A percentile compares a stretch with the other conserved stretches of the same genome.
phyloP scores from a whole-genome alignment of 2,329 filamentous ascomycete genomes.

The Zasmidium citrigriseum region DNA sequence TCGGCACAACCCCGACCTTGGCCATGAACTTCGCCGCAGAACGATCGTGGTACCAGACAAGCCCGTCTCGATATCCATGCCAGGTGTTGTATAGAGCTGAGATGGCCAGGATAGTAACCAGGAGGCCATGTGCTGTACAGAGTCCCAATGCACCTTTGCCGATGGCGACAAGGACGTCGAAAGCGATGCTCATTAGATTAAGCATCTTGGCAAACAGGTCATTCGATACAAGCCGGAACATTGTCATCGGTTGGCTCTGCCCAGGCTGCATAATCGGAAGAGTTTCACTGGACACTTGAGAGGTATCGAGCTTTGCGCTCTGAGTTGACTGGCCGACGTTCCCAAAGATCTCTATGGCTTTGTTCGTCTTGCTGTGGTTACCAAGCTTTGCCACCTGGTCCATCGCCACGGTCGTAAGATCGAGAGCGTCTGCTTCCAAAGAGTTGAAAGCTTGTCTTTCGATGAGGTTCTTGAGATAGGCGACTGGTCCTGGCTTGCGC shows the following conservation, averaged over 20 bases:
- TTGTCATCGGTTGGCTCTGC: slow-evolving; percentile 19
- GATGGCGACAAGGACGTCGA: slow-evolving; percentile 48
- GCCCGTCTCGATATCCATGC: slow-evolving; percentile 71
- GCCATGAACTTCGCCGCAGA: slow-evolving; percentile 79
- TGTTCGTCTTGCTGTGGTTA: slow-evolving; percentile 71
- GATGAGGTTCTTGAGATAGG: slow-evolving; percentile 54
- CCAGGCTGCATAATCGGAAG: slow-evolving; percentile 11
- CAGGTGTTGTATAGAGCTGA: slow-evolving; percentile 74
- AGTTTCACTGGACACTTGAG: slow-evolving; percentile 18
- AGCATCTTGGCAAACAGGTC: slow-evolving; percentile 31
- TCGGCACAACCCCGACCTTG: slow-evolving; percentile 75
- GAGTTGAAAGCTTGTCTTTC: slow-evolving; percentile 72
- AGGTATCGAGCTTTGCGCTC: slow-evolving; percentile 48
- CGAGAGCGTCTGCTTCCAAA: slow-evolving; percentile 69
- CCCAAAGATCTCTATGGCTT: slow-evolving; percentile 78
- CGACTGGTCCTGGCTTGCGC: slow-evolving; percentile 54
- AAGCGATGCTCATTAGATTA: slow-evolving; percentile 26
- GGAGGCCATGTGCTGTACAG: slow-evolving; percentile 65
- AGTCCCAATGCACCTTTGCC: slow-evolving; percentile 30
- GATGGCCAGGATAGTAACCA: slow-evolving; percentile 67
- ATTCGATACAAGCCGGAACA: slow-evolving; percentile 31
- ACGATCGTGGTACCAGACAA: slow-evolving; percentile 83
- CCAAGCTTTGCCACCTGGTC: slow-evolving; percentile 77
- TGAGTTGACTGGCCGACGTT: slow-evolving; percentile 66
- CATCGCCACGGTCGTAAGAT: slow-evolving; percentile 72